Evolutionary conservation across 2,329 filamentous ascomycete genomes (phyloP).

Genomic region (Monilinia polystroma): DNA sequence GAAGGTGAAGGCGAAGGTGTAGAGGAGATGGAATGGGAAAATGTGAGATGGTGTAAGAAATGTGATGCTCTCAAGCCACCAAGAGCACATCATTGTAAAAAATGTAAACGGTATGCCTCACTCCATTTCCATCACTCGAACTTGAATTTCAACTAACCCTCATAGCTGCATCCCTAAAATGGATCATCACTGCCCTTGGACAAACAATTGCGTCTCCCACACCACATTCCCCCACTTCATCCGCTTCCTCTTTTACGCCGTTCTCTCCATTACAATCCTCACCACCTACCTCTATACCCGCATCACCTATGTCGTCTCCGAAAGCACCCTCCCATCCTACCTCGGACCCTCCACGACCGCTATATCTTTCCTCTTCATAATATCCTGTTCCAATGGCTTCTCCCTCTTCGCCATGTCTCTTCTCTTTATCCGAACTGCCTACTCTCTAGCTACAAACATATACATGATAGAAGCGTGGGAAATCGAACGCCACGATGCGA

Average conservation of each 20-base stretch:
- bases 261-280: constrained; percentile 61
- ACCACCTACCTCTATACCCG: constrained; percentile 60
- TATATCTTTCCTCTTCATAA: constrained; percentile 60
- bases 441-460: constrained; percentile 64
- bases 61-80: constrained; percentile 73
- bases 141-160: constrained; percentile 9
- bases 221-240: constrained; percentile 80
- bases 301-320: constrained; percentile 59
- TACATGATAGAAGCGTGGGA: constrained; percentile 85
- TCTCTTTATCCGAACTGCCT: constrained; percentile 61
- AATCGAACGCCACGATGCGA: constrained; percentile 63
- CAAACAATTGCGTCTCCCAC: constrained; percentile 77
- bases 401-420: constrained; percentile 63
- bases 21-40: constrained; percentile 28
- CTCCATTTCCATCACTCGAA: background rate
- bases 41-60: constrained; percentile 68
- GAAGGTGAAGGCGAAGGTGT: constrained; percentile 24
- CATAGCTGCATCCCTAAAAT: constrained; percentile 71
- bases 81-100: constrained; percentile 77
- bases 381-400: constrained; percentile 57
- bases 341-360: constrained; percentile 64
- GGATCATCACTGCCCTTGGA: constrained; percentile 90
- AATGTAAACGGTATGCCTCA: constrained; percentile 57
- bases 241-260: constrained; percentile 70
- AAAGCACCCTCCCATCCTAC: constrained; percentile 69